Percentiles rank a stretch among this genome's conserved stretches.
phyloP scores from a whole-genome alignment of 768 basidiomycete genomes.

The Rubroboletus pulcherrimus region DNA sequence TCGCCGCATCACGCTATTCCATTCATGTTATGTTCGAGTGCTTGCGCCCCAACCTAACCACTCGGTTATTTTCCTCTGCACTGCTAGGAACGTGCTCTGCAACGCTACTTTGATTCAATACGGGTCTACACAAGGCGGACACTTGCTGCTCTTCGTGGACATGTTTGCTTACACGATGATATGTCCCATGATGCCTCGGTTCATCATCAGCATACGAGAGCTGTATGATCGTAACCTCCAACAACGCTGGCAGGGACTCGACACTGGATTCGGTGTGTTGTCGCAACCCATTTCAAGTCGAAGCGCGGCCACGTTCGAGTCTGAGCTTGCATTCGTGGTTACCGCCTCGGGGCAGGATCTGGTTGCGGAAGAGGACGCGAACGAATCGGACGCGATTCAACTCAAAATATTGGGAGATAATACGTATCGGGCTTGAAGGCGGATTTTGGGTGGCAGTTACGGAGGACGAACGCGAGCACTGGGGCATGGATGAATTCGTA shows the following conservation, averaged over 20 bases:
- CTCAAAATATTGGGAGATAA: background rate
- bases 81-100: background rate
- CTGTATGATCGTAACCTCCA: background rate
- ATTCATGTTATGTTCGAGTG: background rate
- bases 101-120: accelerated
- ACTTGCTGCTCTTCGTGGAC: background rate
- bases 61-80: background rate
- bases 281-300: background rate
- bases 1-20: background rate
- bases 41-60: background rate
- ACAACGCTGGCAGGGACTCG: background rate
- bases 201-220: background rate
- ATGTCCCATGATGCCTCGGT: background rate
- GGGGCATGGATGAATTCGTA: no score
- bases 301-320: background rate
- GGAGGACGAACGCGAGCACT: no score
- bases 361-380: background rate
- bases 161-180: background rate
- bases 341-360: background rate
- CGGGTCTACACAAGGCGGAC: background rate
- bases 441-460: no score
- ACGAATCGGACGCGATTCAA: background rate
- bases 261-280: background rate
- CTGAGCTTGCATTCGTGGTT: background rate
- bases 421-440: background rate